Conservation (phyloP, 1,284 basidiomycete genomes). For the Ustilago cynodontis region DNA sequence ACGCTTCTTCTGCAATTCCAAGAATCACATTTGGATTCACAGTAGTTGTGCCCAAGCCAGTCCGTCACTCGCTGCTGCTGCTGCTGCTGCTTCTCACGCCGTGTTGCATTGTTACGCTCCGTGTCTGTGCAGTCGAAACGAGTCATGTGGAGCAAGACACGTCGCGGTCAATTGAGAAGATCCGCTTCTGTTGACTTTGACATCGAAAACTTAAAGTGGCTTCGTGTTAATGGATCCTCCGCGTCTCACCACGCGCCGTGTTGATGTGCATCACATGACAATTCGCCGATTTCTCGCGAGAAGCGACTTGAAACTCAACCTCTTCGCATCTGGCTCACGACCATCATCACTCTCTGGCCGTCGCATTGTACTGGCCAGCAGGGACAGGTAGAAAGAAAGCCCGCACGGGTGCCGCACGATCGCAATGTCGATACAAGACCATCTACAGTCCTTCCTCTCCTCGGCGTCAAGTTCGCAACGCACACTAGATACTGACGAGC, state of each 20-base stretch:
- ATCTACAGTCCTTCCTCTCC: conserved; percentile 33
- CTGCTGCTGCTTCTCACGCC: background rate
- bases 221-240: conserved; percentile 35
- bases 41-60: conserved; percentile 10
- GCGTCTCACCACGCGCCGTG: conserved; percentile 35
- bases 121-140: conserved; percentile 6
- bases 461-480: conserved; percentile 42
- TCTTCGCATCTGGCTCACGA: background rate
- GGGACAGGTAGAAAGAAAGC: background rate
- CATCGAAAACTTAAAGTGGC: conserved; percentile 36
- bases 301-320: background rate
- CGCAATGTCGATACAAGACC: conserved; percentile 40
- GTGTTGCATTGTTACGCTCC: background rate
- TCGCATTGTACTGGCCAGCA: background rate
- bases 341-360: background rate
- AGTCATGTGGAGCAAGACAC: conserved; percentile 44
- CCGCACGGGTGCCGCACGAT: background rate
- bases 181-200: conserved; percentile 34
- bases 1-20: background rate
- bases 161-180: conserved; percentile 24
- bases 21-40: background rate
- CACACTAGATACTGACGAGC: conserved; percentile 44
- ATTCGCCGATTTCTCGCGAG: background rate
- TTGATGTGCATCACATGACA: conserved; percentile 36
- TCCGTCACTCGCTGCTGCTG: background rate